These are phyloP conservation scores for Torulaspora indica DNA, from an alignment of 805 yeast species.

Conservation along the genomic window DNA sequence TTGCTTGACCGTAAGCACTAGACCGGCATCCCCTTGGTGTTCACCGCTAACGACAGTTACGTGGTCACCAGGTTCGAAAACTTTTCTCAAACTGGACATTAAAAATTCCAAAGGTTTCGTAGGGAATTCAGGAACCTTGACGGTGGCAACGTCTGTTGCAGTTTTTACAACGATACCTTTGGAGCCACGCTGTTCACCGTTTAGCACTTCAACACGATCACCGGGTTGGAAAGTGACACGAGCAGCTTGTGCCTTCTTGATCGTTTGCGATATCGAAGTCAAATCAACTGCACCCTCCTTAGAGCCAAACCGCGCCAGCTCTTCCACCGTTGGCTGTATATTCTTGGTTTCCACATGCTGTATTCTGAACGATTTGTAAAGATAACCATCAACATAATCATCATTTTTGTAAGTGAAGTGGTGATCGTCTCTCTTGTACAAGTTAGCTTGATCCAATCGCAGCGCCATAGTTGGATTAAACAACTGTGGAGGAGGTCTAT, in stretches of 20 bases:
- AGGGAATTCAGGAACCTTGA: constrained; percentile 47
- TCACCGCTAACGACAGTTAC: constrained; percentile 89
- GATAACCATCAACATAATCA: constrained; percentile 83
- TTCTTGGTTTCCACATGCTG: constrained; percentile 74
- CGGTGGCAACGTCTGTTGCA: constrained; percentile 55
- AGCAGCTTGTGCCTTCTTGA: constrained; percentile 58
- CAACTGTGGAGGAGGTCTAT: constrained; percentile 78
- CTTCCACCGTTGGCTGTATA: constrained; percentile 84
- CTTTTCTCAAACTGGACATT: constrained; percentile 71
- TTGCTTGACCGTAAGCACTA: constrained; percentile 74
- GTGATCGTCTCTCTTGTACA: constrained; percentile 60
- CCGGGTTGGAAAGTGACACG: constrained; percentile 78
- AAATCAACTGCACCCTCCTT: constrained; percentile 86
- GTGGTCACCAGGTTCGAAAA: constrained; percentile 88
- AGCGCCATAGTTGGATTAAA: constrained; percentile 88
- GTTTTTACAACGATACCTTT: constrained; percentile 71
- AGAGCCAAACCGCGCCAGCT: constrained; percentile 74
- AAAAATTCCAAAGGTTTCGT: constrained; percentile 70
- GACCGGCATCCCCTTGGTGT: constrained; percentile 89
- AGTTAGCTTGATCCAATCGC: constrained; percentile 69
- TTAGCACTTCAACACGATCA: constrained; percentile 84
- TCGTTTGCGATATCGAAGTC: constrained; percentile 78
- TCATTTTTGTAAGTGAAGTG: constrained; percentile 77
- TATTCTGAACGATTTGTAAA: constrained; percentile 79
- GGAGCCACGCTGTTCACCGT: constrained; percentile 91